A percentile compares a stretch with the other conserved stretches of the same genome.
These are phyloP conservation scores for Diaporthe vaccinii DNA, from an alignment of 2,329 filamentous ascomycete genomes.

Conservation along the genomic window DNA sequence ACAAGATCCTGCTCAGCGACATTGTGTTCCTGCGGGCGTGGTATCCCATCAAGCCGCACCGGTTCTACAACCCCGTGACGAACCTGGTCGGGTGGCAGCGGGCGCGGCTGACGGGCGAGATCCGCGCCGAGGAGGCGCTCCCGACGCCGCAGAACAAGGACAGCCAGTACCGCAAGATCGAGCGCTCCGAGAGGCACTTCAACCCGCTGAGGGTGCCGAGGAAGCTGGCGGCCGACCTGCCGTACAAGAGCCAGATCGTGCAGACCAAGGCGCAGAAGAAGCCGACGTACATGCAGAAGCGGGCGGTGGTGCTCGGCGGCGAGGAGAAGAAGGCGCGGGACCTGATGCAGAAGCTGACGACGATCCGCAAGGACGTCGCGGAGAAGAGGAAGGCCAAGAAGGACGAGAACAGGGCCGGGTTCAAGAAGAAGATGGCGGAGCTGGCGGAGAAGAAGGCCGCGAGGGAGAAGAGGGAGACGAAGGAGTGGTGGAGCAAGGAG, in stretches of 20 bases:
- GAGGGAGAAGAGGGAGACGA: slow-evolving; percentile 89
- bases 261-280: slow-evolving; percentile 84
- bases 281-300: slow-evolving; percentile 93
- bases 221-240: slow-evolving; percentile 84
- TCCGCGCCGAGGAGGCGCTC: slow-evolving; percentile 82
- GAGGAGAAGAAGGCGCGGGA: slow-evolving; percentile 92
- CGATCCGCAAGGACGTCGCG: slow-evolving; percentile 89
- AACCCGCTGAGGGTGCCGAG: slow-evolving; percentile 84
- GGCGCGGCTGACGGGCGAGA: slow-evolving; percentile 95
- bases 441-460: slow-evolving; percentile 87
- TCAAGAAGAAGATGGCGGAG: slow-evolving; percentile 86
- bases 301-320: slow-evolving; percentile 85
- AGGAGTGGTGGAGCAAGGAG: slow-evolving; percentile 93
- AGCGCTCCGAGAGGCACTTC: slow-evolving; percentile 79
- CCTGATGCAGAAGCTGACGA: slow-evolving; percentile 93
- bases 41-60: slow-evolving; percentile 95
- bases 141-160: slow-evolving; percentile 85
- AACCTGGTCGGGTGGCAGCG: slow-evolving; percentile 93
- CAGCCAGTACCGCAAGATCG: slow-evolving; percentile 82
- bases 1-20: slow-evolving; percentile 97
- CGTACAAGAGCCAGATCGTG: slow-evolving; percentile 92
- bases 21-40: slow-evolving; percentile 97
- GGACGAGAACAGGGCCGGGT: slow-evolving; percentile 85
- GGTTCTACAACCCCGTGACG: slow-evolving; percentile 97
- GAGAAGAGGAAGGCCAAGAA: slow-evolving; percentile 88